These are phyloP conservation scores for Ophiobolus disseminans DNA, from an alignment of 2,329 filamentous ascomycete genomes.

Conservation along the genomic window DNA sequence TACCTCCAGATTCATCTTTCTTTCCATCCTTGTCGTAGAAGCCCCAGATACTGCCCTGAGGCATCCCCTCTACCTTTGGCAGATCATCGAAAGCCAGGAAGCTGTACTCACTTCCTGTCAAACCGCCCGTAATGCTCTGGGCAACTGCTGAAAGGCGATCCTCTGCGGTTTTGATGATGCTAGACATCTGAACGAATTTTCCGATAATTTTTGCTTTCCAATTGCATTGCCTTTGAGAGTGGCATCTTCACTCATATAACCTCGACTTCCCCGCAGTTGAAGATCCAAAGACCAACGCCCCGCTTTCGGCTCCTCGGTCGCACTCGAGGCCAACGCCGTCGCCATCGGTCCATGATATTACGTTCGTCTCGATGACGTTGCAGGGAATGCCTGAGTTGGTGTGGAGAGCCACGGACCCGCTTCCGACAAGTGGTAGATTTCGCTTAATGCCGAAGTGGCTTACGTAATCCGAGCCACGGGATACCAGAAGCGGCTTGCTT, in stretches of 20 bases:
- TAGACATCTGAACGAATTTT: too few species aligned
- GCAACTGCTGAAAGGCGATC: slow-evolving; percentile 22
- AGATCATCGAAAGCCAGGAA: slow-evolving; percentile 45
- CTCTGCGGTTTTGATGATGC: slow-evolving; percentile 16
- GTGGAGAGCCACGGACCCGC: not conserved
- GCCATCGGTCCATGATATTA: not conserved
- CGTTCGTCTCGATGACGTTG: slow-evolving; percentile 1
- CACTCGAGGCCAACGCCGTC: not conserved
- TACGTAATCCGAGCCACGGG: not conserved
- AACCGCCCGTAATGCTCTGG: slow-evolving; percentile 11
- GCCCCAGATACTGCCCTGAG: slow-evolving; percentile 44
- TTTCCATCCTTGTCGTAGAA: slow-evolving; percentile 44
- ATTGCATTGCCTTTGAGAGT: not conserved
- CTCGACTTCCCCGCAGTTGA: not conserved
- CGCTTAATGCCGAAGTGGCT: not conserved
- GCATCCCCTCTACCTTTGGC: slow-evolving; percentile 40
- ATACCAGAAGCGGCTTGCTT: not conserved
- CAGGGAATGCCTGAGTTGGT: not conserved
- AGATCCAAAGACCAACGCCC: not conserved
- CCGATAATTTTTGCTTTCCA: not conserved
- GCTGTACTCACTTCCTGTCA: slow-evolving; percentile 19
- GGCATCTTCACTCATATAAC: not conserved
- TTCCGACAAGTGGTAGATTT: slow-evolving; percentile 1
- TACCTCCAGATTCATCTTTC: slow-evolving; percentile 62
- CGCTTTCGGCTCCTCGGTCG: not conserved